A percentile compares a stretch with the other conserved stretches of the same genome.
phyloP scores from a whole-genome alignment of 1,284 basidiomycete species.

The Boletus austroedulis region DNA sequence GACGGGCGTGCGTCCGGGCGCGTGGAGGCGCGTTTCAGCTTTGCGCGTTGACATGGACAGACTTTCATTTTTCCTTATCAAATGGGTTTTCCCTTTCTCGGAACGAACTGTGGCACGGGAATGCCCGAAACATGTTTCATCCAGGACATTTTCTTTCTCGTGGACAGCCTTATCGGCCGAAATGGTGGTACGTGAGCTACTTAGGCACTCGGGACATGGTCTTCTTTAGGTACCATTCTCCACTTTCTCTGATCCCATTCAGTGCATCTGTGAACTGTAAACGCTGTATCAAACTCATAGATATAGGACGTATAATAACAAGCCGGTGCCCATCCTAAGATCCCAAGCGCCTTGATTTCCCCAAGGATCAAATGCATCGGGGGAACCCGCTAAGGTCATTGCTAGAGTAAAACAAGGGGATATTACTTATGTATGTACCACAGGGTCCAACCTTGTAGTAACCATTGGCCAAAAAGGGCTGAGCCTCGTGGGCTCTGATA shows the following conservation, averaged over 20 bases:
- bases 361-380: neutral
- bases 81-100: neutral
- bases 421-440: constrained; percentile 4
- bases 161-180: neutral
- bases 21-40: constrained; percentile 5
- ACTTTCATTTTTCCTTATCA: neutral
- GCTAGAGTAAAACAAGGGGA: neutral
- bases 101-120: constrained; percentile 4
- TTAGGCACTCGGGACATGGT: neutral
- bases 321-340: no score
- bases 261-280: neutral
- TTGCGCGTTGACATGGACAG: neutral
- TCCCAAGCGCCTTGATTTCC: no score
- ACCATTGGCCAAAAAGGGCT: neutral
- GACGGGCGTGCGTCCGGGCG: neutral
- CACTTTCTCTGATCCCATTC: neutral
- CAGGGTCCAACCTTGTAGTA: constrained; percentile 5
- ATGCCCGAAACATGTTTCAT: constrained; percentile 4
- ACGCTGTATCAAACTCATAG: neutral
- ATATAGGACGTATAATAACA: constrained; percentile 7
- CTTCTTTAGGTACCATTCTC: no score
- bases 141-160: neutral
- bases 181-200: constrained; percentile 4
- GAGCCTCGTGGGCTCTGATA: neutral
- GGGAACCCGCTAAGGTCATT: neutral